Conservation (phyloP, 805 yeast genomes). For the Kluyveromyces lactis region DNA sequence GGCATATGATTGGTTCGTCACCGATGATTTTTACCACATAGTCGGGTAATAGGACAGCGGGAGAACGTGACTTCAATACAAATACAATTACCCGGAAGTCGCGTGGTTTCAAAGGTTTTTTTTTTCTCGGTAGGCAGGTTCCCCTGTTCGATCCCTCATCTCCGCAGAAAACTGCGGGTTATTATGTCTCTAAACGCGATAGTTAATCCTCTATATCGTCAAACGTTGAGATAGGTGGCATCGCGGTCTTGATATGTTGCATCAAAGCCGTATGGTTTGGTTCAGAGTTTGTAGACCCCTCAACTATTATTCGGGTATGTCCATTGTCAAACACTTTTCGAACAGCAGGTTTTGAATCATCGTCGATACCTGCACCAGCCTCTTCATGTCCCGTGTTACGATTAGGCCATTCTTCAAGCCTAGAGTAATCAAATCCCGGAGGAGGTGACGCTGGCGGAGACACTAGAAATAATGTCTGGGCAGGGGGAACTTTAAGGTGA, state of each 20-base stretch:
- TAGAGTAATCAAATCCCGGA: slow-evolving; percentile 32
- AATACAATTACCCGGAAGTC: too few species aligned
- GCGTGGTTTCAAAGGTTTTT: too few species aligned
- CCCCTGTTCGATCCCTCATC: too few species aligned
- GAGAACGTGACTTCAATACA: too few species aligned
- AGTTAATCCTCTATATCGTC: not conserved
- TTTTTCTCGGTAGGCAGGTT: too few species aligned
- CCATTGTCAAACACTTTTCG: not conserved
- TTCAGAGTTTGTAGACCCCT: not conserved
- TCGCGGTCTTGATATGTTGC: slow-evolving; percentile 1
- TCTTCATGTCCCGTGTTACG: slow-evolving; percentile 1
- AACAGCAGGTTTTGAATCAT: not conserved
- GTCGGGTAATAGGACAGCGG: too few species aligned
- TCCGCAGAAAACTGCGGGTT: too few species aligned
- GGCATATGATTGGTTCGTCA: slow-evolving; percentile 1
- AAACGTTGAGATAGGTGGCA: slow-evolving; percentile 1
- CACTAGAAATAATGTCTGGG: slow-evolving; percentile 29
- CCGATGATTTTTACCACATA: not conserved
- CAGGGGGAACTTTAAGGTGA: slow-evolving; percentile 28
- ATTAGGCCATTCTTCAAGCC: slow-evolving; percentile 31
- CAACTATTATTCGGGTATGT: not conserved
- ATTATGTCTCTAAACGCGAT: too few species aligned
- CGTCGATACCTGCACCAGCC: slow-evolving; percentile 1
- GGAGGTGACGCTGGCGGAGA: slow-evolving; percentile 39
- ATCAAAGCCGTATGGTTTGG: not conserved